These are phyloP conservation scores for Lichtheimia hyalospora DNA, from an alignment of 371 early-diverging fungal genomes.

Conservation along the genomic window DNA sequence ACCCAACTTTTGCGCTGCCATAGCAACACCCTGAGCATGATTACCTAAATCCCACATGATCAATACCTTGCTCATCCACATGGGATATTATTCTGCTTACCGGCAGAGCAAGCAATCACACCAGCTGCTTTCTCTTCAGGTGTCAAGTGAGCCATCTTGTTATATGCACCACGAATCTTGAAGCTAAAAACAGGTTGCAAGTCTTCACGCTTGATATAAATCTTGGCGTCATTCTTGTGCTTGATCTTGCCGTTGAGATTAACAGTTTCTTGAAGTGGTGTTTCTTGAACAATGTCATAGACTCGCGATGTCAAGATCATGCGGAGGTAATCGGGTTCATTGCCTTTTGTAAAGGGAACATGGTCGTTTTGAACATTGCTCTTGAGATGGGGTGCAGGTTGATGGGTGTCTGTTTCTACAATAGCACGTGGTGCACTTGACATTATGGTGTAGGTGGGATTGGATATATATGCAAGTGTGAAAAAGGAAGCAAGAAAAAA, in stretches of 20 bases:
- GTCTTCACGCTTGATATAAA: constrained; percentile 94
- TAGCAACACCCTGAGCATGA: constrained; percentile 95
- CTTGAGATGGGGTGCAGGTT: constrained; percentile 24
- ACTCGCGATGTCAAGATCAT: constrained; percentile 89
- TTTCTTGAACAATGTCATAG: constrained; percentile 90
- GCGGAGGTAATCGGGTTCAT: constrained; percentile 80
- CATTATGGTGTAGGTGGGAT: background rate
- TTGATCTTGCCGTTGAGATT: constrained; percentile 74
- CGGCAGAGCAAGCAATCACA: constrained; percentile 96
- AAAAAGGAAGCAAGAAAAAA: too few relatives aligned
- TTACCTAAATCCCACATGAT: constrained; percentile 66
- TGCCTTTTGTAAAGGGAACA: constrained; percentile 6
- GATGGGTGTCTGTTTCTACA: constrained; percentile 23
- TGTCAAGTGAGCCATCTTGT: constrained; percentile 80
- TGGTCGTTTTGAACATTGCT: background rate
- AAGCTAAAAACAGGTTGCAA: constrained; percentile 96
- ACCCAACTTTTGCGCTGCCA: constrained; percentile 88
- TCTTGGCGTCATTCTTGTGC: constrained; percentile 44
- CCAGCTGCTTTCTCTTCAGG: constrained; percentile 78
- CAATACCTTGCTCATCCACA: background rate
- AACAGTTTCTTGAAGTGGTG: constrained; percentile 81
- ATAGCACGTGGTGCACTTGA: constrained; percentile 13
- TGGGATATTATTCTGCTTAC: constrained; percentile 18
- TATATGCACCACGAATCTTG: constrained; percentile 97
- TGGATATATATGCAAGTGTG: background rate